A percentile compares a stretch with the other conserved stretches of the same genome.
These are phyloP conservation scores for Orychophragmus violaceus DNA, from an alignment of 345 rosid species.

Conservation along the genomic window DNA sequence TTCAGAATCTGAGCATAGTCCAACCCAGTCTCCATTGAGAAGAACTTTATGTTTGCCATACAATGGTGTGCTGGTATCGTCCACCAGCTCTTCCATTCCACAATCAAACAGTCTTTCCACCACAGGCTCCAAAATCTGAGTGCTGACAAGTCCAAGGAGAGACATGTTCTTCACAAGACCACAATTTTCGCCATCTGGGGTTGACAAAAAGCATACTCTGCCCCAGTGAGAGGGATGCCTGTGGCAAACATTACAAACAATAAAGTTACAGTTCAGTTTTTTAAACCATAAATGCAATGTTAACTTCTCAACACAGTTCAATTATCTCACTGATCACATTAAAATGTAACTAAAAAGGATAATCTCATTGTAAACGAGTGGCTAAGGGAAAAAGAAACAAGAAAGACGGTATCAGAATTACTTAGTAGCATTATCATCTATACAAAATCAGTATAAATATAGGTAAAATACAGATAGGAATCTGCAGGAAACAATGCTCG, in stretches of 20 bases:
- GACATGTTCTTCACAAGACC: conserved; percentile 93
- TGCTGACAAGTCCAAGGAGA: conserved; percentile 73
- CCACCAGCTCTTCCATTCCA: conserved; percentile 64
- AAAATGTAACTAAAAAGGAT: neutral
- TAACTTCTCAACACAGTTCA: neutral
- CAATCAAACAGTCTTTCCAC: conserved; percentile 37
- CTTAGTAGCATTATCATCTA: conserved; percentile 1
- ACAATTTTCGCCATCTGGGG: conserved; percentile 97
- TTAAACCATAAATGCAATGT: neutral
- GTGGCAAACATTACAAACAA: conserved; percentile 1
- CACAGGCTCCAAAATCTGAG: conserved; percentile 43
- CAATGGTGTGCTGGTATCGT: conserved; percentile 48
- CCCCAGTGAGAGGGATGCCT: conserved; percentile 99
- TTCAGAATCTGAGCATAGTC: conserved; percentile 55
- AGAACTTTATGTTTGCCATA: conserved; percentile 53
- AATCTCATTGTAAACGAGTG: neutral
- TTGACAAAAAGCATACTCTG: conserved; percentile 83
- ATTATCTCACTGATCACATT: neutral
- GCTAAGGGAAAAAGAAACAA: neutral
- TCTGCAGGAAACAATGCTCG: conserved; percentile 2
- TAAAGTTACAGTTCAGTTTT: neutral
- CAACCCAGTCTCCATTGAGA: conserved; percentile 90
- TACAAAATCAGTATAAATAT: neutral
- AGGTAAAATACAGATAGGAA: neutral
- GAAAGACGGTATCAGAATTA: neutral